These are phyloP conservation scores for Nothopassalora personata DNA, from an alignment of 2,329 filamentous ascomycete species.

Conservation along the genomic window DNA sequence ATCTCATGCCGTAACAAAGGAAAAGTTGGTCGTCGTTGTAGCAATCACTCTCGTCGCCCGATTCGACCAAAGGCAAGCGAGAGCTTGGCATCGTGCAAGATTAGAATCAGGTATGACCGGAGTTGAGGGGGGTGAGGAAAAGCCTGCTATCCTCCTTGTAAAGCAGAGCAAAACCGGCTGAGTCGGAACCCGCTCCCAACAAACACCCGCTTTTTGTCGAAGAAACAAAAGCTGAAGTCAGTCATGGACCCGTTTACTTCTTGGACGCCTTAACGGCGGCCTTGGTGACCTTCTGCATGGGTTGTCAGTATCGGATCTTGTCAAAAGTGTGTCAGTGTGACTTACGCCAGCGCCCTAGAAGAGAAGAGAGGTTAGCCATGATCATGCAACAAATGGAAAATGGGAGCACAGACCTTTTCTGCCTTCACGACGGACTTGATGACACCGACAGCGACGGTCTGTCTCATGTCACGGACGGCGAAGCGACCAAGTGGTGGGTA, in stretches of 20 bases:
- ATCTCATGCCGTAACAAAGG: constrained; percentile 30
- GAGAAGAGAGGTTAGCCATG: background rate
- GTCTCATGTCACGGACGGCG: constrained; percentile 95
- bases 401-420: constrained; percentile 36
- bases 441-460: constrained; percentile 64
- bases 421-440: constrained; percentile 39
- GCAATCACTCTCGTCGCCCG: constrained; percentile 5
- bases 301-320: constrained; percentile 12
- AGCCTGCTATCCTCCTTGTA: constrained; percentile 10
- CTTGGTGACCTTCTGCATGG: constrained; percentile 49
- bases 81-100: constrained; percentile 7
- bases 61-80: constrained; percentile 20
- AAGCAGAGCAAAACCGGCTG: constrained; percentile 11
- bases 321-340: background rate
- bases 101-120: constrained; percentile 19
- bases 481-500: constrained; percentile 99
- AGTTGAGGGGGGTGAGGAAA: constrained; percentile 17
- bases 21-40: constrained; percentile 20
- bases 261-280: constrained; percentile 36
- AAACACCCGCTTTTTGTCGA: constrained; percentile 19
- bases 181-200: constrained; percentile 18
- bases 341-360: constrained; percentile 6
- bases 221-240: constrained; percentile 9
- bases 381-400: too few relatives aligned
- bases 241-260: constrained; percentile 31